Base-by-base conservation (phyloP, 2,329 filamentous ascomycete genomes). In the Myriangium duriaei region DNA sequence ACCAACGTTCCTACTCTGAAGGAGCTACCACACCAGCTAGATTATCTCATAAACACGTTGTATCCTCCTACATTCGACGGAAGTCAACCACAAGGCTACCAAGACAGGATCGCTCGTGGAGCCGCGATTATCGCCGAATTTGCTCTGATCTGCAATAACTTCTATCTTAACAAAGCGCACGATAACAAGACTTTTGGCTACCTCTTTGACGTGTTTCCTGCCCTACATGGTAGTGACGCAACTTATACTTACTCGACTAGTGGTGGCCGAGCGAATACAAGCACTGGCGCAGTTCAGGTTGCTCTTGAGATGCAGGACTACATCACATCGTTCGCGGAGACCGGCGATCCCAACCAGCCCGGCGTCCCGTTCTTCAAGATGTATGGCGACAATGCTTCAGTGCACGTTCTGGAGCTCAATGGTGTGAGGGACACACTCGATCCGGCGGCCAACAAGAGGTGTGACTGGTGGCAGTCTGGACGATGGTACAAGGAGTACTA, bases 401-500 rank as follows among this genome's bases (percentile, higher is more conserved):
- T 71, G 24, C 47, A 69, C 46, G 56, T 61, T 13, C 49, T 74
- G 26, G 62, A 61, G 26, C 51, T 59, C 7, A 56, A 55, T 1
- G 56, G 55, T 7, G 65, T 70, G 21, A 55, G 50, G 17, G 51
- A 60, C 41, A 50, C 56, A 26, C 55, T 43, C 41, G 69, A 74
- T 52, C 54, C 56, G 9, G 61, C 64, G 40, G 61, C 60, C 7
- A 69, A 67, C 46, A 47, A 48, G 30, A 58, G 70, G 45, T 74
- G 71, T 52, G 52, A 55, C 37, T 73, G 61, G 58, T 74, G 69
- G 70, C 67, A 72, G 55, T n/a, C n/a, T n/a, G n/a, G n/a, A n/a
- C n/a, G n/a, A n/a, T n/a, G n/a, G n/a, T n/a, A n/a, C n/a, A n/a
- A 34, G 41, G 11, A 37, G 15, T 14, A 16, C 7, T 5, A 16